phyloP scores from a whole-genome alignment of 2,329 filamentous ascomycete genomes.

The Talaromyces rugulosus region DNA sequence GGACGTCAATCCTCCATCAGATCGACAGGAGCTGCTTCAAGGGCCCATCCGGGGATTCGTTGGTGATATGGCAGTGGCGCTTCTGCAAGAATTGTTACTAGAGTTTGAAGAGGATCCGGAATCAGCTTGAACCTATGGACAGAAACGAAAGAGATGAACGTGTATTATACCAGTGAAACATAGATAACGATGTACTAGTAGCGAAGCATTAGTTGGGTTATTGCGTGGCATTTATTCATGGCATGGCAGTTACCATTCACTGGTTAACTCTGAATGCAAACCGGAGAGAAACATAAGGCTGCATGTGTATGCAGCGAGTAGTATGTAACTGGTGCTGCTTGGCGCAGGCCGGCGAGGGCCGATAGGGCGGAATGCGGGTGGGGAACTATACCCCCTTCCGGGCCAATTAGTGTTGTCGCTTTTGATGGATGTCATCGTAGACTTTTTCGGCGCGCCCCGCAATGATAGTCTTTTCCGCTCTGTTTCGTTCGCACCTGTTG shows the following conservation, averaged over 20 bases:
- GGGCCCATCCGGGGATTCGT: constrained; percentile 28
- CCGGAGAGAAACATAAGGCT: background rate
- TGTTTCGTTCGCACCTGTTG: background rate
- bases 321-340: background rate
- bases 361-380: background rate
- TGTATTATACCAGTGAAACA: background rate
- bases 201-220: background rate
- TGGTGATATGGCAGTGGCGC: constrained; percentile 31
- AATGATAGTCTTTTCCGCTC: background rate
- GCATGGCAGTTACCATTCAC: background rate
- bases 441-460: constrained; percentile 9
- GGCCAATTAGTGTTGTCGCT: background rate
- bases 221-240: background rate
- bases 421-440: background rate
- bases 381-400: background rate
- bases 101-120: constrained; percentile 7
- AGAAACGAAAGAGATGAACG: background rate
- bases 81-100: constrained; percentile 30
- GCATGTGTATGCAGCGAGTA: background rate
- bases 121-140: background rate
- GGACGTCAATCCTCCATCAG: constrained; percentile 21
- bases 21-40: constrained; percentile 24
- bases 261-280: no score
- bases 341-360: background rate
- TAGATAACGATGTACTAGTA: background rate